Conservation (phyloP, 805 yeast genomes). For the Candida caryicola region DNA sequence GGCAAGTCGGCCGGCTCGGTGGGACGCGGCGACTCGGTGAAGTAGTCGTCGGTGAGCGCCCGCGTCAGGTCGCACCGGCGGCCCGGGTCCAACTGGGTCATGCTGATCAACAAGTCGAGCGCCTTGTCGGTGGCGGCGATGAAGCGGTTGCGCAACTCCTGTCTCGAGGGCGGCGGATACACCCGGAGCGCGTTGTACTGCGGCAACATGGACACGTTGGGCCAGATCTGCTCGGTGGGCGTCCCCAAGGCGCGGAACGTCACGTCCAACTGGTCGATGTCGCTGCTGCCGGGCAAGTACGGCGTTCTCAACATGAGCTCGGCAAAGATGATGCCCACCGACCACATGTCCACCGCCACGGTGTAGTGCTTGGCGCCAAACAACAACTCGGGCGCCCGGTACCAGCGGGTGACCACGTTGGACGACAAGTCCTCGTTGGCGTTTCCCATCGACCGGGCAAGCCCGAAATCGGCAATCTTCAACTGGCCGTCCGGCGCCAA, state of each 20-base stretch:
- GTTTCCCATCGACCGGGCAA: constrained; percentile 80
- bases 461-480: constrained; percentile 96
- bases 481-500: constrained; percentile 84
- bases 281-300: constrained; percentile 89
- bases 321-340: constrained; percentile 71
- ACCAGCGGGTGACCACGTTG: constrained; percentile 97
- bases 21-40: constrained; percentile 71
- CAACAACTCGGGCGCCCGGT: constrained; percentile 69
- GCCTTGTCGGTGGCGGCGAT: constrained; percentile 90
- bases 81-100: constrained; percentile 79
- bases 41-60: constrained; percentile 66
- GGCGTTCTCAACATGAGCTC: constrained; percentile 95
- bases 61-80: constrained; percentile 61
- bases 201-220: constrained; percentile 78
- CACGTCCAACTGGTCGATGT: constrained; percentile 84
- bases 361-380: constrained; percentile 46
- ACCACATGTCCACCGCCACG: constrained; percentile 45
- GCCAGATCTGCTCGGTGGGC: constrained; percentile 91
- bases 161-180: constrained; percentile 80
- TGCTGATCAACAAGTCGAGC: constrained; percentile 64
- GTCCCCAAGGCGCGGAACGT: constrained; percentile 95
- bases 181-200: constrained; percentile 67
- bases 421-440: constrained; percentile 77
- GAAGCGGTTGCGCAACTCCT: constrained; percentile 77
- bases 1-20: constrained; percentile 68